A percentile compares a stretch with the other conserved stretches of the same genome.
Conservation (phyloP, 202 grass and related monocot species). For the Cymbopogon flexuosus region DNA sequence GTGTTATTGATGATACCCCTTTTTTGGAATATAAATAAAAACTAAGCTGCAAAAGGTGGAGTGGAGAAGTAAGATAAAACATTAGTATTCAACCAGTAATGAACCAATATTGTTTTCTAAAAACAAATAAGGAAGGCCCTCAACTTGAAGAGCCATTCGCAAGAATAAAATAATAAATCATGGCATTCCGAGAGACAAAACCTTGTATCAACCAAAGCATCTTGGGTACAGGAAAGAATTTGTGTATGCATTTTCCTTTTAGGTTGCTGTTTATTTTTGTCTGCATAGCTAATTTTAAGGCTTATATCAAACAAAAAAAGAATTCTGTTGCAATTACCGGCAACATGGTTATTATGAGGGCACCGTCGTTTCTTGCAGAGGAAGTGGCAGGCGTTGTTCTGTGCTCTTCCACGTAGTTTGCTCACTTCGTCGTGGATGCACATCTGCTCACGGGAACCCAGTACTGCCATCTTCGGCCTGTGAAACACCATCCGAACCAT, state of each 20-base stretch:
- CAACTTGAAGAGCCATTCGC: slow-evolving; percentile 24
- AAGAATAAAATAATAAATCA: neutral
- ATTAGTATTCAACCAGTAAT: slow-evolving; percentile 15
- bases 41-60: neutral
- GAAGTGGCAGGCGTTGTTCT: slow-evolving; percentile 86
- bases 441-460: slow-evolving; percentile 95
- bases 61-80: neutral
- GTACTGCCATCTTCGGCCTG: slow-evolving; percentile 82
- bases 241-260: slow-evolving; percentile 8
- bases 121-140: neutral
- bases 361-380: slow-evolving; percentile 83
- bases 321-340: slow-evolving; percentile 47
- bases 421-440: slow-evolving; percentile 82
- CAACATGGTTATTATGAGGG: slow-evolving; percentile 49
- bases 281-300: slow-evolving; percentile 12
- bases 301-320: slow-evolving; percentile 10
- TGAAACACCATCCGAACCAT: slow-evolving; percentile 9
- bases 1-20: neutral
- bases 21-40: neutral
- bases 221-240: slow-evolving; percentile 2
- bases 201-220: slow-evolving; percentile 7
- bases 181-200: slow-evolving; percentile 6
- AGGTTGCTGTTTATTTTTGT: slow-evolving; percentile 12
- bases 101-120: neutral
- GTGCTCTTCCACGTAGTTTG: slow-evolving; percentile 59